Percentiles rank a stretch among this genome's conserved stretches.
phyloP scores from a whole-genome alignment of 179 eudicot species.

The Drosera spatulata region DNA sequence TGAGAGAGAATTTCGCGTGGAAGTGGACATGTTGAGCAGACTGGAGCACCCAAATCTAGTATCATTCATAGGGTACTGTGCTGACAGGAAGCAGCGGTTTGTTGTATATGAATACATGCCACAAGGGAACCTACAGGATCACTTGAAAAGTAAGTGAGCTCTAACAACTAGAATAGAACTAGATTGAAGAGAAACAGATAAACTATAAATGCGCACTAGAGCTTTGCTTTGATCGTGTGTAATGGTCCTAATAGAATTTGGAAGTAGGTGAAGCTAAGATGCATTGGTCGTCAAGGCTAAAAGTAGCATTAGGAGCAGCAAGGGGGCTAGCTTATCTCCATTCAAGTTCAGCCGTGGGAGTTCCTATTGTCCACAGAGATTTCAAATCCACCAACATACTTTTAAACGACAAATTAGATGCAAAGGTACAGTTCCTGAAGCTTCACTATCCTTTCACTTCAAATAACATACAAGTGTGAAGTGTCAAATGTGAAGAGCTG shows the following conservation, averaged over 20 bases:
- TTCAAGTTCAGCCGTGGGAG: slow-evolving; percentile 79
- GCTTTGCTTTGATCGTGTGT: slow-evolving; percentile 4
- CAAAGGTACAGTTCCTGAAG: slow-evolving; percentile 43
- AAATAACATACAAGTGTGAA: neutral
- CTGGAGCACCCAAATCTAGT: slow-evolving; percentile 94
- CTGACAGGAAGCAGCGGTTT: slow-evolving; percentile 89
- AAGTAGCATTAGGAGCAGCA: slow-evolving; percentile 94
- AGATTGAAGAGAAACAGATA: no score
- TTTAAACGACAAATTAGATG: slow-evolving; percentile 59
- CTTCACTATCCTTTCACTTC: neutral
- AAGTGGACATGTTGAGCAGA: slow-evolving; percentile 93
- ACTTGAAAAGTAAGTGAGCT: slow-evolving; percentile 49
- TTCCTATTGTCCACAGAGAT: slow-evolving; percentile 95
- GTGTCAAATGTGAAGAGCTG: neutral
- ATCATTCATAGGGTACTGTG: slow-evolving; percentile 85
- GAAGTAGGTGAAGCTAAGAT: slow-evolving; percentile 63
- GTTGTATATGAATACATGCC: slow-evolving; percentile 90
- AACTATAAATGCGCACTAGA: neutral
- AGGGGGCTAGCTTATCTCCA: slow-evolving; percentile 91
- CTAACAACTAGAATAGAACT: neutral
- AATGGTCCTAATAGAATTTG: slow-evolving; percentile 1
- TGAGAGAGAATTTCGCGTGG: slow-evolving; percentile 88
- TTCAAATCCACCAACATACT: slow-evolving; percentile 93
- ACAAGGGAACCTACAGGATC: slow-evolving; percentile 89
- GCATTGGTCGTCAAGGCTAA: slow-evolving; percentile 87